These are phyloP conservation scores for Micromonas pusilla DNA, from an alignment of 139 green algal species.

Conservation along the genomic window DNA sequence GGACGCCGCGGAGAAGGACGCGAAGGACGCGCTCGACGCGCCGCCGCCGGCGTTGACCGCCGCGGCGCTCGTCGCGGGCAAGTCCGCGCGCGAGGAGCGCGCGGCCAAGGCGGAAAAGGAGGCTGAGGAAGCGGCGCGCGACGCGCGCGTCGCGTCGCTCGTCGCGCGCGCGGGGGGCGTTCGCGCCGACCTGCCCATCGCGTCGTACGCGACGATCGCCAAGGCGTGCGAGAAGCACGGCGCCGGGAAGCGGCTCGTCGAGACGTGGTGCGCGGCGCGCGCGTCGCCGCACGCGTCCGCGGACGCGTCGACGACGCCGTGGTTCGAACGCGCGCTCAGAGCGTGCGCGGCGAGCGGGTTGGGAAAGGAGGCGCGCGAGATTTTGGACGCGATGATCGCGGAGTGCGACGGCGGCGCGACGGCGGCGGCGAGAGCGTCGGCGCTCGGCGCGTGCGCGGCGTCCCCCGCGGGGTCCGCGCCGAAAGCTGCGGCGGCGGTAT, in stretches of 20 bases:
- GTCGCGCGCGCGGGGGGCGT: neutral
- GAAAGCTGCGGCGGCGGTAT: neutral
- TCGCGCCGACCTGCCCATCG: neutral
- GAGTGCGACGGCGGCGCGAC: neutral
- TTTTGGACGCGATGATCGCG: neutral
- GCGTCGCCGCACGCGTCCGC: neutral
- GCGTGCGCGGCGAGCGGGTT: neutral
- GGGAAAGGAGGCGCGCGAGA: neutral
- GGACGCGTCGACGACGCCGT: neutral
- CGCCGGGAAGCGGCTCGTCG: constrained; percentile 7
- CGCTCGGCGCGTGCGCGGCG: neutral
- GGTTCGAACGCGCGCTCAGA: neutral
- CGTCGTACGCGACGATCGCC: constrained; percentile 40
- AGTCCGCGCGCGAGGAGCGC: neutral
- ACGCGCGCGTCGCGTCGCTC: neutral
- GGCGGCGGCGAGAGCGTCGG: neutral
- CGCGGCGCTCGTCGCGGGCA: neutral
- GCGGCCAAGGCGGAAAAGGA: neutral
- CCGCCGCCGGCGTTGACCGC: neutral
- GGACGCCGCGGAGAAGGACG: neutral
- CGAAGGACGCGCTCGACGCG: neutral
- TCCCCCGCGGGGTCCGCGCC: neutral
- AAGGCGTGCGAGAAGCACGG: constrained; percentile 28
- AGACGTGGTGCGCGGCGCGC: constrained; percentile 6
- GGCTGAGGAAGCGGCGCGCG: neutral